These are phyloP conservation scores for Gentiana dahurica DNA, from an alignment of 257 asterid species.

Conservation along the genomic window DNA sequence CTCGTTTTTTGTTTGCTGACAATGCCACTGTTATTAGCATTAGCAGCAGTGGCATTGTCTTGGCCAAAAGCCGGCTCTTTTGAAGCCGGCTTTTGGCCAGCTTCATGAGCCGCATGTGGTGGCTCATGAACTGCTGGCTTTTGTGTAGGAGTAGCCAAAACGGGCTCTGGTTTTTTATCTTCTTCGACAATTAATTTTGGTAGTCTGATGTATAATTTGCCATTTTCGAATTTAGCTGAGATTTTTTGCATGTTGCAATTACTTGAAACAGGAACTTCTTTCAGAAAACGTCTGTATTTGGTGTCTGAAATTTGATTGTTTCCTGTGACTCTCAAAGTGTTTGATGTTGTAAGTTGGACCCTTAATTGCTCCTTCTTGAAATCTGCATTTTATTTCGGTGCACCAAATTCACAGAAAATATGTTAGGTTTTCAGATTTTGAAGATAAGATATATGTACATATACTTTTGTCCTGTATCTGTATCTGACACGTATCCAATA, in stretches of 20 bases:
- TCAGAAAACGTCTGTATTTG: slow-evolving; percentile 33
- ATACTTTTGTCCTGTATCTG: neutral
- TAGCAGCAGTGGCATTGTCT: neutral
- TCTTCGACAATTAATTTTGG: slow-evolving; percentile 37
- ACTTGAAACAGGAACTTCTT: slow-evolving; percentile 37
- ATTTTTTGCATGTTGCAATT: slow-evolving; percentile 38
- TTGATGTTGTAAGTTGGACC: slow-evolving; percentile 35
- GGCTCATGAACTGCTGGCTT: slow-evolving; percentile 2
- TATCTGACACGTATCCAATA: neutral
- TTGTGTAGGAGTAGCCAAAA: slow-evolving; percentile 4
- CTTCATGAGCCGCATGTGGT: neutral
- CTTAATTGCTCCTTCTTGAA: slow-evolving; percentile 48
- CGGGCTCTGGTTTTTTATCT: slow-evolving; percentile 12
- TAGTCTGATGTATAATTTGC: slow-evolving; percentile 30
- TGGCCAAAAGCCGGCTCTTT: slow-evolving; percentile 5
- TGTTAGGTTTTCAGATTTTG: neutral
- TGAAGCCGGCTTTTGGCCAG: too few species aligned
- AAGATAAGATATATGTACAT: neutral
- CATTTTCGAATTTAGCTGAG: slow-evolving; percentile 51
- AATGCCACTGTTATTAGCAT: neutral
- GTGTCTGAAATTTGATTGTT: slow-evolving; percentile 16
- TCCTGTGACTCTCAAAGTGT: slow-evolving; percentile 48
- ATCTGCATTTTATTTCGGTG: slow-evolving; percentile 19
- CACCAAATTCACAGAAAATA: too few species aligned
- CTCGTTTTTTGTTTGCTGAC: neutral